Percentiles rank a stretch among this genome's conserved stretches.
phyloP scores from a whole-genome alignment of 2,329 filamentous ascomycete species.

The Lecanoromycetidae sp. region DNA sequence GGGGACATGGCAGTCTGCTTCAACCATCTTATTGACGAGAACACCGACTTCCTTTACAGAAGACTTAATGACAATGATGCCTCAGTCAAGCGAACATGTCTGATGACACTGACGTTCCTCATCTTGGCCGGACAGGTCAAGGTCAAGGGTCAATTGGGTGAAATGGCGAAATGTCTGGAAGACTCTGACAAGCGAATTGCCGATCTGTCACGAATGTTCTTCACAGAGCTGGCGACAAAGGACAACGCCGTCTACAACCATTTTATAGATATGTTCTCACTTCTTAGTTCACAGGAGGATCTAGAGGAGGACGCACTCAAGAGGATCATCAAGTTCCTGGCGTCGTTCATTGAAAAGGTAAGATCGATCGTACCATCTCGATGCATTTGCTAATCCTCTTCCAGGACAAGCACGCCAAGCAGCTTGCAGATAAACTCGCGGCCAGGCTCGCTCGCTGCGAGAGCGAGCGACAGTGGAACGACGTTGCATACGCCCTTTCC shows the following conservation, averaged over 20 bases:
- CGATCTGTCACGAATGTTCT: conserved; percentile 94
- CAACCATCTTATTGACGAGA: conserved; percentile 97
- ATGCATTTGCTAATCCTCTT: conserved; percentile 15
- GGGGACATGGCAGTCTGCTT: conserved; percentile 99
- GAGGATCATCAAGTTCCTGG: conserved; percentile 80
- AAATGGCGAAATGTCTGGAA: conserved; percentile 98
- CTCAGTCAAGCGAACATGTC: conserved; percentile 88
- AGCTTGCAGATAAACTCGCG: conserved; percentile 83
- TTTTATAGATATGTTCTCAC: conserved; percentile 97
- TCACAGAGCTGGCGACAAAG: conserved; percentile 91
- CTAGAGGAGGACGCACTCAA: conserved; percentile 78
- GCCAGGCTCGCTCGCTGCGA: conserved; percentile 76
- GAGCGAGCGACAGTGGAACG: conserved; percentile 91
- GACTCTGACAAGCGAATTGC: conserved; percentile 91
- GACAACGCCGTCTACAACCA: conserved; percentile 99
- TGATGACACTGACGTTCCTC: conserved; percentile 96
- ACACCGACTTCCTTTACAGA: conserved; percentile 94
- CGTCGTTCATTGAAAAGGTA: conserved; percentile 96
- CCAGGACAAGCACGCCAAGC: conserved; percentile 92
- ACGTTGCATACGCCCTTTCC: conserved; percentile 84
- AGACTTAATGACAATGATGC: conserved; percentile 78
- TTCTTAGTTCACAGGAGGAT: conserved; percentile 68
- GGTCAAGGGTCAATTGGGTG: conserved; percentile 94
- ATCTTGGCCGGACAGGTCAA: conserved; percentile 97
- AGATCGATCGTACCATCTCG: conserved; percentile 20